Evolutionary conservation across 2,329 filamentous ascomycete genomes (phyloP).

Genomic region (Scedosporium aurantiacum): DNA sequence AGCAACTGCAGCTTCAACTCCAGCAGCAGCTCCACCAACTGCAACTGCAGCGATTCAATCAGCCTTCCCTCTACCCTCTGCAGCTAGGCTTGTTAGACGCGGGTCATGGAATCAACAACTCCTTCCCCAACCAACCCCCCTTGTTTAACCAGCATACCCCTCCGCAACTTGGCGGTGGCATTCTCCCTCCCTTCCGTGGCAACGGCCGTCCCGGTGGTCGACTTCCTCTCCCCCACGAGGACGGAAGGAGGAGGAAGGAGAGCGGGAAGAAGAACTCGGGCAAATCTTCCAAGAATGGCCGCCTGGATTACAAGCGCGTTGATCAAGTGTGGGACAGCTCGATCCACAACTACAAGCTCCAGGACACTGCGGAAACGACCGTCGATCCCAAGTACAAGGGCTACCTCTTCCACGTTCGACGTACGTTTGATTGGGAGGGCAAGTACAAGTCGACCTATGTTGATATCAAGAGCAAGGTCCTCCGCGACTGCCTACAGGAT

Average conservation of each 20-base stretch:
- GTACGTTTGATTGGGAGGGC: slow-evolving; percentile 75
- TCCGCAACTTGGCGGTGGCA: neutral
- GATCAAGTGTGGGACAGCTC: slow-evolving; percentile 42
- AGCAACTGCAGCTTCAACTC: neutral
- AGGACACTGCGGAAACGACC: slow-evolving; percentile 37
- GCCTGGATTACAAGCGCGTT: slow-evolving; percentile 23
- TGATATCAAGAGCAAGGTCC: slow-evolving; percentile 73
- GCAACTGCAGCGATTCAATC: neutral
- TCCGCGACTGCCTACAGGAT: slow-evolving; percentile 51
- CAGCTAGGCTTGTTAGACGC: neutral
- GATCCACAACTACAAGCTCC: slow-evolving; percentile 41
- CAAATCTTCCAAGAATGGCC: neutral
- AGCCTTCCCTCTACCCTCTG: neutral
- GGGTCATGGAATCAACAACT: neutral
- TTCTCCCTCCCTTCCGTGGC: neutral
- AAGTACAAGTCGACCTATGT: slow-evolving; percentile 63
- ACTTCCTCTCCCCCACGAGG: neutral
- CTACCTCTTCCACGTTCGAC: slow-evolving; percentile 72
- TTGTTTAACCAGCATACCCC: neutral
- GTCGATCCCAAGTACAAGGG: slow-evolving; percentile 55
- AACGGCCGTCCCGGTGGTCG: neutral
- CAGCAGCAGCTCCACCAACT: neutral
- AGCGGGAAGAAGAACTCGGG: neutral
- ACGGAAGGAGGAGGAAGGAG: neutral
- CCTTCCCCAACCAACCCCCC: neutral